phyloP scores from a whole-genome alignment of 495 filamentous ascomycete genomes.

The Penicillium fimorum region DNA sequence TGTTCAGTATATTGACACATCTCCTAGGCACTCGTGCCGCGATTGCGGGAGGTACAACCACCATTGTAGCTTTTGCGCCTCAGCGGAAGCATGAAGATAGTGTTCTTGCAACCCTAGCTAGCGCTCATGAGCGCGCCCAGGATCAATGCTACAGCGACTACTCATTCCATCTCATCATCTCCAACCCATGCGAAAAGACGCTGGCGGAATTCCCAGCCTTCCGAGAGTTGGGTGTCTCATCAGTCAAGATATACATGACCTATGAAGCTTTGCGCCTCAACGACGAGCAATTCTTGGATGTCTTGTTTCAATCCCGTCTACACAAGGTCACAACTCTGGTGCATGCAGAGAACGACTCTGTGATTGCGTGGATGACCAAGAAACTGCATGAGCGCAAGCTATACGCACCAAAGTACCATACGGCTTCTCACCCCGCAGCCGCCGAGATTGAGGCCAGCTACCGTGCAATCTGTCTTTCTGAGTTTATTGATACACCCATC shows the following conservation, averaged over 20 bases:
- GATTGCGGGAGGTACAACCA: background rate
- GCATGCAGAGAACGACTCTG: background rate
- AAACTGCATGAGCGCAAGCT: background rate
- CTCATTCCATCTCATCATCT: background rate
- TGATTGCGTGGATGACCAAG: background rate
- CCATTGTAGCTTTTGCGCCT: background rate
- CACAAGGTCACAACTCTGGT: background rate
- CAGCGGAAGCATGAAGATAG: background rate
- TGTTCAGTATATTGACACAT: background rate
- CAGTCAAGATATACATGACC: background rate
- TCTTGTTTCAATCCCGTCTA: background rate
- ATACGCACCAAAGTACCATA: background rate
- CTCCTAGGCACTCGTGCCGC: background rate
- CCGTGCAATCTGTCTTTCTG: too few relatives aligned
- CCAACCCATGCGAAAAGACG: background rate
- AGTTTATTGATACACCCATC: too few relatives aligned
- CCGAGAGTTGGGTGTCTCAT: background rate
- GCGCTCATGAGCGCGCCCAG: background rate
- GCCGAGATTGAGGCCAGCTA: background rate
- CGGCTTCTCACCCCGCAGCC: background rate
- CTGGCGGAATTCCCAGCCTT: background rate
- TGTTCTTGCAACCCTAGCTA: background rate
- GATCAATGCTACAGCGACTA: background rate
- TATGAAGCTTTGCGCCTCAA: background rate
- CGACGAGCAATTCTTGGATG: background rate